Percentiles rank a stretch among this genome's conserved stretches.
phyloP scores from a whole-genome alignment of 2,329 filamentous ascomycete species.

The Alternaria arbusti region DNA sequence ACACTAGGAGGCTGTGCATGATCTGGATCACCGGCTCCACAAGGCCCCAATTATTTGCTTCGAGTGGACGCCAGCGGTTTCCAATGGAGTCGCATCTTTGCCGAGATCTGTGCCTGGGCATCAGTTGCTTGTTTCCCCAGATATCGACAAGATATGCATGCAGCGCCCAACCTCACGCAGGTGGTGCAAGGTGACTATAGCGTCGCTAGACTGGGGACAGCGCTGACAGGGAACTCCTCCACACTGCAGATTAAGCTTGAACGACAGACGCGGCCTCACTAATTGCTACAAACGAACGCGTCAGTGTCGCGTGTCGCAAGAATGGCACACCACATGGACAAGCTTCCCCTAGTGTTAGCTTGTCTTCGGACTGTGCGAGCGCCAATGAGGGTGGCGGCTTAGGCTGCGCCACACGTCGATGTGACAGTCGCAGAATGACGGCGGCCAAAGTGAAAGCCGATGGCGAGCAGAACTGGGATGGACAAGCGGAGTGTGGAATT shows the following conservation, averaged over 20 bases:
- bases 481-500: neutral
- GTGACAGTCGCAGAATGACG: neutral
- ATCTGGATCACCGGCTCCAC: constrained; percentile 16
- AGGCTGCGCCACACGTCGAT: neutral
- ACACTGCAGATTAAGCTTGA: neutral
- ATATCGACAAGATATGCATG: neutral
- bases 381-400: neutral
- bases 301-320: neutral
- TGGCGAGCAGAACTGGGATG: neutral
- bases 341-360: neutral
- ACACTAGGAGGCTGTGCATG: constrained; percentile 20
- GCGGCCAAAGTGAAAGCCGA: neutral
- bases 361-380: neutral
- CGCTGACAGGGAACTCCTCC: neutral
- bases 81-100: constrained; percentile 3
- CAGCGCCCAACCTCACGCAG: neutral
- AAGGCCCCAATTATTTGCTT: constrained; percentile 6
- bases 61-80: constrained; percentile 23
- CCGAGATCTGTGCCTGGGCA: constrained; percentile 1
- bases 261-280: neutral
- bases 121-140: constrained; percentile 14
- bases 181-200: neutral
- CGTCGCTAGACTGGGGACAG: neutral
- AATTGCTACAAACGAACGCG: neutral
- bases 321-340: neutral